Conservation (phyloP, 495 filamentous ascomycete genomes). For the Pyrenula aspistea region DNA sequence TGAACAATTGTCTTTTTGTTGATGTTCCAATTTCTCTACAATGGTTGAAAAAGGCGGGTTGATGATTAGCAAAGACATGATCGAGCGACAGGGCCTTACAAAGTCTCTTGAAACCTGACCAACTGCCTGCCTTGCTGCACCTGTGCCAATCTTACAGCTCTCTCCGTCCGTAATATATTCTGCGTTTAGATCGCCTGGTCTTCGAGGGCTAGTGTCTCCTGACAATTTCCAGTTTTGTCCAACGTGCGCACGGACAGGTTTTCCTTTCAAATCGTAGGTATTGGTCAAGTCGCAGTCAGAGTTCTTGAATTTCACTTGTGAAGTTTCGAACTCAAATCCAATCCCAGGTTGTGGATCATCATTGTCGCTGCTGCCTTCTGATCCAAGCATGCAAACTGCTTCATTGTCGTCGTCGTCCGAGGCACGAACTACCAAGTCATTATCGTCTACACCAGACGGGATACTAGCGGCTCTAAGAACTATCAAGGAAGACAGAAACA, state of each 20-base stretch:
- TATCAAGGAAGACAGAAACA: background rate
- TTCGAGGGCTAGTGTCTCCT: slow-evolving; percentile 2
- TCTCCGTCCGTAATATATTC: slow-evolving; percentile 11
- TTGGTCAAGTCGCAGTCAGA: slow-evolving; percentile 2
- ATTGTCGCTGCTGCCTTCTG: background rate
- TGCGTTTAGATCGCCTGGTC: background rate
- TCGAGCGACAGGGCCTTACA: slow-evolving; percentile 6
- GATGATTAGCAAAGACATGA: background rate
- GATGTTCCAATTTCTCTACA: slow-evolving; percentile 5
- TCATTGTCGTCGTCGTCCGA: background rate
- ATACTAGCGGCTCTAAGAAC: background rate
- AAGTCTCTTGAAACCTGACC: slow-evolving; percentile 6
- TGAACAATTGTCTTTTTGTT: slow-evolving; percentile 3
- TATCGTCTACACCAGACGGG: background rate
- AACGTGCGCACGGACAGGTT: background rate
- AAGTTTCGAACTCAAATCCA: slow-evolving; percentile 7
- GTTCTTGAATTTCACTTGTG: slow-evolving; percentile 3
- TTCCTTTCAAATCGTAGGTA: slow-evolving; percentile 5
- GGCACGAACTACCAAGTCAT: background rate
- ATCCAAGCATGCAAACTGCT: no score
- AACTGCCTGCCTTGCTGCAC: slow-evolving; percentile 4
- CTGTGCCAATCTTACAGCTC: slow-evolving; percentile 7
- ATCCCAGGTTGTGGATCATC: slow-evolving; percentile 1
- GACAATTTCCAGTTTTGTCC: slow-evolving; percentile 6
- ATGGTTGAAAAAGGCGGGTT: slow-evolving; percentile 1